Conservation (phyloP, 257 asterid genomes). For the Lavandula angustifolia region DNA sequence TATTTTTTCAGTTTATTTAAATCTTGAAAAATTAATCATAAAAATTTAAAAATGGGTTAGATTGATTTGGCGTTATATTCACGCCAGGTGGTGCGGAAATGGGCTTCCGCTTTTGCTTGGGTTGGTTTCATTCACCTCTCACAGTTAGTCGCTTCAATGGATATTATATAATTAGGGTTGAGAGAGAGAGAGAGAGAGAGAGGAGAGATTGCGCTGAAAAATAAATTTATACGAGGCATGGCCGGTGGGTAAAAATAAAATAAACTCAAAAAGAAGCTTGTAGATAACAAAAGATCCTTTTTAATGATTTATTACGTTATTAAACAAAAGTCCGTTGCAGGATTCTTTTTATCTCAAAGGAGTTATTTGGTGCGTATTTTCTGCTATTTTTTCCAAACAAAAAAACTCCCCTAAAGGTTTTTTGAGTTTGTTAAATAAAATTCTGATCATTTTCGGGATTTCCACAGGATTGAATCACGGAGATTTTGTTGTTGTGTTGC, state of each 20-base stretch:
- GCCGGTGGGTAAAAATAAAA: neutral
- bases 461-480: too few species aligned
- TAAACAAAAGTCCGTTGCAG: too few species aligned
- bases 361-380: too few species aligned
- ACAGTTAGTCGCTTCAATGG: neutral
- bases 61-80: slow-evolving; percentile 23
- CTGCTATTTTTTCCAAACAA: too few species aligned
- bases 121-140: neutral
- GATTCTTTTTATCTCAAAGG: too few species aligned
- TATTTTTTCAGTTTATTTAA: neutral
- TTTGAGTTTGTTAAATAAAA: too few species aligned
- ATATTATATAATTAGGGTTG: too few species aligned
- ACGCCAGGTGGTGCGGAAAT: slow-evolving; percentile 24
- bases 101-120: slow-evolving; percentile 3
- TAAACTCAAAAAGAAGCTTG: slow-evolving; percentile 6
- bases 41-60: neutral
- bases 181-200: neutral
- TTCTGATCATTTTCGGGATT: too few species aligned
- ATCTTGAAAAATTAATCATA: neutral
- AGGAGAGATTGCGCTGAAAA: neutral
- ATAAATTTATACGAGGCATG: too few species aligned
- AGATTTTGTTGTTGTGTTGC: too few species aligned
- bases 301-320: neutral
- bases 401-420: too few species aligned
- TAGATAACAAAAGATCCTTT: neutral